Base-by-base conservation (phyloP, 2,329 filamentous ascomycete species). In the Pseudogymnoascus destructans region DNA sequence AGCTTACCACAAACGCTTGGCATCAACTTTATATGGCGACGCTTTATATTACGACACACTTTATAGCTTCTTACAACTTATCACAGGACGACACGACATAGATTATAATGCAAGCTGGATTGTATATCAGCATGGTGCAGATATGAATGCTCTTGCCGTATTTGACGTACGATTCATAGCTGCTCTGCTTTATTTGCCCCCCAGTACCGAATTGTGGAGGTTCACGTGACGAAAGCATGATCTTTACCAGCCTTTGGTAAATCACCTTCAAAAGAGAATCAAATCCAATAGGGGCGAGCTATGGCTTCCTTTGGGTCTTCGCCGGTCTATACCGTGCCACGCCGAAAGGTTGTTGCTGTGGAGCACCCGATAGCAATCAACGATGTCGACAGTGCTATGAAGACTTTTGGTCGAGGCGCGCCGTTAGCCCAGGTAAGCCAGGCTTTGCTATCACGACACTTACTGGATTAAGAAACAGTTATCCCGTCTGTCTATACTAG, bases 301-400 rank as follows among this genome's bases (percentile, higher is more conserved):
- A 52, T 52, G 46, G 46, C 46, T 19, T 32, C 46, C 25, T 52
- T 52, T 30, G 25, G 25, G 6, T 52, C 46, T 25, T 67, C 67
- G 38, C 75, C 78, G 0, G 75, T 73, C 67, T 78, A 78, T 65
- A 60, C 66, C 7, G 73, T 86, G 36, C 79, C 80, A 2, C 64
- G 70, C 35, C 73, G 75, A 61, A 72, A 75, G 57, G 72, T 86
- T 54, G 75, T 84, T 58, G 77, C 76, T 61, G 75, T 87, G 52
- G 84, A 87, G 66, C 84, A 87, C 70, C 84, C 84, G 57, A 82
- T 80, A 67, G 76, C 86, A 58, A 72, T 87, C 65, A 78, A 77
- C 66, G 81, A 86, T 68, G 68, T 85, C 59, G 79, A 85, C 66
- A 82, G 79, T 66, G 84, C 76, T 60, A 74, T 87, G 63, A 73